Base-by-base conservation (phyloP, 306 rosid species). In the Vigna angularis region DNA sequence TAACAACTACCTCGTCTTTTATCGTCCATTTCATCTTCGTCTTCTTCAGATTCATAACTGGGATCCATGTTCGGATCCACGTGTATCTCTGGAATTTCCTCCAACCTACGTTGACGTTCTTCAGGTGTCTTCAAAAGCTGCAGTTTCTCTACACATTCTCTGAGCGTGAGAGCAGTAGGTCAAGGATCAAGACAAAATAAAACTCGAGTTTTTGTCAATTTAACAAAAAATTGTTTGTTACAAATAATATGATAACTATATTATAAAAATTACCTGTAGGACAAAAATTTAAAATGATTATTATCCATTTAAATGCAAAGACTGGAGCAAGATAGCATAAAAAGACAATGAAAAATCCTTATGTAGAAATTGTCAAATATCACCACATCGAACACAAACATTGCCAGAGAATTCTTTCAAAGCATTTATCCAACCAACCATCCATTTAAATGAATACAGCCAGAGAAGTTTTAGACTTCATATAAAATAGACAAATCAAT, bases 141-240 rank as follows among this genome's bases (percentile, higher is more conserved):
- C 87, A 96, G 81, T 82, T 96, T 96, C 90, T 96, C 99, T 3
- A 96, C 98, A 84, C 99, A 96, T 88, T 96, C 99, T 87, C 99
- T 87, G 77, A 96, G 99, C 97, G 99, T 96, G 79, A 79, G 73
- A 75, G 49, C 45, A 74, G 20, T 11, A 45, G 7, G 97, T 96
- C 75, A 93, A 90, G 93, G 94, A 85, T 84, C 51, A 77, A 76
- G 22, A 24, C 74, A 83, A 50, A 51, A 67, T 45, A 50, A 32
- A 20, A 32, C 7, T 63, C 74, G 36, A 56, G 26, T 32, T 22
- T 71, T 76, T 10, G 24, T 51, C 70, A 66, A 22, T 17, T 71
- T 57, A 68, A 71, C 61, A 52, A 67, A 53, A 72, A 38, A 20
- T 10, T 7, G 18, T 45, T 44, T 6, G 55, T 56, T 64, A 26